Conservation (phyloP, 139 green algal species). For the Yamagishiella unicocca region DNA sequence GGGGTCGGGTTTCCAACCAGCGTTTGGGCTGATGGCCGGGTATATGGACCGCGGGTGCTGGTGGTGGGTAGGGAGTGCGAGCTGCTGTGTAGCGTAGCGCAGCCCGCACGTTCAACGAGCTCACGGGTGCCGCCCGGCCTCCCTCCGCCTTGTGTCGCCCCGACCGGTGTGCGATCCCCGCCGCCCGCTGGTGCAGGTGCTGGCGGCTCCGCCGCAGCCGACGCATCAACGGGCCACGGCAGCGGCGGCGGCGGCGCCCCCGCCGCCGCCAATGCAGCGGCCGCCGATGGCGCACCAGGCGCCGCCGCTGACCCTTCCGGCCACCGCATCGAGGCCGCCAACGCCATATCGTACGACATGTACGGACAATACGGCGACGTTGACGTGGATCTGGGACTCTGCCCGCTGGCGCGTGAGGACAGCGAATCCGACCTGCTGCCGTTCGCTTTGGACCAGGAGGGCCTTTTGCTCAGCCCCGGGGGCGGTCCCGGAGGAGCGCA, state of each 20-base stretch:
- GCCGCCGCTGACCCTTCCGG: not conserved
- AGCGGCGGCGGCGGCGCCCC: not conserved
- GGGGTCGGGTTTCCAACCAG: too few species aligned
- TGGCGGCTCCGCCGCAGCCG: not conserved
- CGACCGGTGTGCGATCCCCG: too few species aligned
- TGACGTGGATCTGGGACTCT: not conserved
- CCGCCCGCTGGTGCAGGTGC: not conserved
- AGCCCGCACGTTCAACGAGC: too few species aligned
- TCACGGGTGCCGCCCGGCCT: too few species aligned
- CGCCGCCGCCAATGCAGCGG: not conserved
- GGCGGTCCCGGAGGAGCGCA: not conserved
- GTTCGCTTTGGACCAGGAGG: conserved; percentile 41
- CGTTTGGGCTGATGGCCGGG: too few species aligned
- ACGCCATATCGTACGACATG: not conserved
- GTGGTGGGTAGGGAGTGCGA: too few species aligned
- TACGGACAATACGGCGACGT: conserved; percentile 5
- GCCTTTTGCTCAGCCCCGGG: conserved; percentile 15
- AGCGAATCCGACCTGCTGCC: conserved; percentile 39
- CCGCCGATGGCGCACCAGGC: not conserved
- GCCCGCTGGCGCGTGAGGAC: not conserved
- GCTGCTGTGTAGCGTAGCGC: too few species aligned
- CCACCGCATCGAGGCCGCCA: not conserved
- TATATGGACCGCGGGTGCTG: too few species aligned
- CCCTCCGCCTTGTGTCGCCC: too few species aligned
- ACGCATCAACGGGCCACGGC: not conserved